Evolutionary conservation across 75 land plant genomes (phyloP).

Genomic region (Sequoia sempervirens): DNA sequence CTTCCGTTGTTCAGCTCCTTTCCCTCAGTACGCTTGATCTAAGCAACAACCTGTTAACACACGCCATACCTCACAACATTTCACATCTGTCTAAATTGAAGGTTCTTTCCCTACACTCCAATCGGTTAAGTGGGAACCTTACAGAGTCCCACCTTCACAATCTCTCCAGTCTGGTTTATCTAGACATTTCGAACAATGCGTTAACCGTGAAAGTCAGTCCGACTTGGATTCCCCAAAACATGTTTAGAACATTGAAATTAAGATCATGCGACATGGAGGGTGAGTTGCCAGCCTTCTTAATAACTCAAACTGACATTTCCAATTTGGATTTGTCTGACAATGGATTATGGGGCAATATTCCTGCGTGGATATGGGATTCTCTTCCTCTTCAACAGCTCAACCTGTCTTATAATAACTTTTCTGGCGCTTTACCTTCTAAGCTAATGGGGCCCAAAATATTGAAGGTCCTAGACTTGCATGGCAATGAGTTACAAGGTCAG

Average conservation of each 20-base stretch:
- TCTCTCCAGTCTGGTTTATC: too few relatives aligned
- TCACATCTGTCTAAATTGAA: too few relatives aligned
- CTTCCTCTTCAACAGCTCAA: background rate
- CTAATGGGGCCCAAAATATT: background rate
- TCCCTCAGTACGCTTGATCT: too few relatives aligned
- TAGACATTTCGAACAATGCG: too few relatives aligned
- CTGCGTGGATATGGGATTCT: background rate
- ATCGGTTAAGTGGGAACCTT: too few relatives aligned
- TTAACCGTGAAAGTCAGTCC: too few relatives aligned
- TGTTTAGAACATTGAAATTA: too few relatives aligned
- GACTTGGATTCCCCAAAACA: too few relatives aligned
- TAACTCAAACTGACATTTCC: background rate
- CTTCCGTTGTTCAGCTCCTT: background rate
- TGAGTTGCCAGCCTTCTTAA: background rate
- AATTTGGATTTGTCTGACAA: background rate
- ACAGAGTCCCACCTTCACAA: too few relatives aligned
- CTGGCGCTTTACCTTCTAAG: background rate
- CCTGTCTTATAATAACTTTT: background rate
- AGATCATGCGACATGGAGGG: background rate
- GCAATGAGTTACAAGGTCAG: background rate
- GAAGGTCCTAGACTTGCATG: background rate
- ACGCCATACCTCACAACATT: too few relatives aligned
- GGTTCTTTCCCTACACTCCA: too few relatives aligned
- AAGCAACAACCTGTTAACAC: too few relatives aligned
- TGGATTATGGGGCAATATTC: background rate